These are phyloP conservation scores for Trichosanthes truncata DNA, from an alignment of 306 rosid species.

Conservation along the genomic window DNA sequence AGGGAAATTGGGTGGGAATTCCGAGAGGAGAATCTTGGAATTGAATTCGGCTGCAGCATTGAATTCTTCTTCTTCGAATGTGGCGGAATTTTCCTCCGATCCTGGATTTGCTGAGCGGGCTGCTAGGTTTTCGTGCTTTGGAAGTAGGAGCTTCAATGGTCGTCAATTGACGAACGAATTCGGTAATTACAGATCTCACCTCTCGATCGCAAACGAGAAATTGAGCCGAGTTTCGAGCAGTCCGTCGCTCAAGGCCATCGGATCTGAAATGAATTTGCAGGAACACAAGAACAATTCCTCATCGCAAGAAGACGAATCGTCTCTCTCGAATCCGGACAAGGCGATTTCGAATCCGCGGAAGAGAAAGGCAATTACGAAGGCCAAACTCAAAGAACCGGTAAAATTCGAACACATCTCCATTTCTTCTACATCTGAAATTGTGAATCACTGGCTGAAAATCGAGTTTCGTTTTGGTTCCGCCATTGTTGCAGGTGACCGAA, in stretches of 20 bases:
- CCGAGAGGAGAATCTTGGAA: slow-evolving; percentile 31
- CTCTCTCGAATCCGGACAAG: slow-evolving; percentile 42
- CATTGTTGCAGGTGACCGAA: slow-evolving; percentile 37
- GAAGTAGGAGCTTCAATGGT: slow-evolving; percentile 71
- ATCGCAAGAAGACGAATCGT: slow-evolving; percentile 46
- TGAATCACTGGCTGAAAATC: not conserved
- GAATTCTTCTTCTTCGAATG: slow-evolving; percentile 30
- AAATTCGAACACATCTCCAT: not conserved
- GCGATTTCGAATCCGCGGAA: slow-evolving; percentile 40
- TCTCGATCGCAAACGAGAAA: slow-evolving; percentile 24
- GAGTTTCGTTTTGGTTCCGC: not conserved
- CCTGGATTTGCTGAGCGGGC: slow-evolving; percentile 95
- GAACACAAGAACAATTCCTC: not conserved
- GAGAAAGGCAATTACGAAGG: slow-evolving; percentile 59
- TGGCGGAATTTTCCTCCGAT: slow-evolving; percentile 59
- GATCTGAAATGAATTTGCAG: slow-evolving; percentile 31
- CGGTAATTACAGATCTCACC: slow-evolving; percentile 23
- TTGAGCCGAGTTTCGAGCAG: slow-evolving; percentile 63
- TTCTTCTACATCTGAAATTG: not conserved
- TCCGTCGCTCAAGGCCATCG: slow-evolving; percentile 56
- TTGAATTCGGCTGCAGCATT: too few relatives aligned
- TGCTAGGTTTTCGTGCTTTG: slow-evolving; percentile 85
- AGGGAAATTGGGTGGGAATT: slow-evolving; percentile 55
- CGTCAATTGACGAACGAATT: slow-evolving; percentile 42
- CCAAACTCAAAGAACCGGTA: slow-evolving; percentile 45